Evolutionary conservation across 495 filamentous ascomycete species (phyloP).

Genomic region (Trichocladium uniseriatum): DNA sequence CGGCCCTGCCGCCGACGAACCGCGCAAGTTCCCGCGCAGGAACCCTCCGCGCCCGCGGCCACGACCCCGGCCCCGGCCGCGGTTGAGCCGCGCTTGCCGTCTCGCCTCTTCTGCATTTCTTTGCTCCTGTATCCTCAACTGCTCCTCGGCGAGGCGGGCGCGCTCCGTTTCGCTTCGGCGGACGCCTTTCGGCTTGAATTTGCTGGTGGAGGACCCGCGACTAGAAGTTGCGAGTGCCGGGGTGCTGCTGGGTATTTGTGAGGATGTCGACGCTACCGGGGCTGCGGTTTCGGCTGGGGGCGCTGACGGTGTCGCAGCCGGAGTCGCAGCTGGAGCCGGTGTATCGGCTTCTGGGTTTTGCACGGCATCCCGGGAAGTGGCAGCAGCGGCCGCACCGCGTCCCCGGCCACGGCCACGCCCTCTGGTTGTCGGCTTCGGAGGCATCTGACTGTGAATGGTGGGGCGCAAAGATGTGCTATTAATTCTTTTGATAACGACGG

Average conservation of each 20-base stretch:
- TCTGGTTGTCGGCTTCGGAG: conserved; percentile 8
- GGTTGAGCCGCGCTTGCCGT: conserved; percentile 13
- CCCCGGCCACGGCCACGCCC: conserved; percentile 13
- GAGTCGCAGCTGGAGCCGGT: background rate
- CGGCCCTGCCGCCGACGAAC: conserved; percentile 30
- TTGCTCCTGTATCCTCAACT: conserved; percentile 23
- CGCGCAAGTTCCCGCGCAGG: conserved; percentile 16
- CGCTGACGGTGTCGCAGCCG: background rate
- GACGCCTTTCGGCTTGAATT: conserved; percentile 36
- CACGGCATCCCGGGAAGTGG: conserved; percentile 2
- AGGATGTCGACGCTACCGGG: background rate
- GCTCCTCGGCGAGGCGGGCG: conserved; percentile 31
- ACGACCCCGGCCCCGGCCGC: conserved; percentile 27
- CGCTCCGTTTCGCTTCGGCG: conserved; percentile 35
- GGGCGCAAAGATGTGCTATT: background rate
- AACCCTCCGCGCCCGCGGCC: conserved; percentile 34
- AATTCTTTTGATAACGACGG: background rate
- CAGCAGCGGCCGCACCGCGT: conserved; percentile 8
- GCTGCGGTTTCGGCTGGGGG: background rate
- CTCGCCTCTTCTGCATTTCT: conserved; percentile 27
- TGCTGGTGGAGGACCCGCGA: conserved; percentile 10
- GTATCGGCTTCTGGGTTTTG: background rate
- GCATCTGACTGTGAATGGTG: conserved; percentile 4
- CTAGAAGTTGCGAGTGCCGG: background rate
- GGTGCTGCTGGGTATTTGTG: conserved; percentile 1